Evolutionary conservation across 2,329 filamentous ascomycete genomes (phyloP).

Genomic region (Penicillium hordei): DNA sequence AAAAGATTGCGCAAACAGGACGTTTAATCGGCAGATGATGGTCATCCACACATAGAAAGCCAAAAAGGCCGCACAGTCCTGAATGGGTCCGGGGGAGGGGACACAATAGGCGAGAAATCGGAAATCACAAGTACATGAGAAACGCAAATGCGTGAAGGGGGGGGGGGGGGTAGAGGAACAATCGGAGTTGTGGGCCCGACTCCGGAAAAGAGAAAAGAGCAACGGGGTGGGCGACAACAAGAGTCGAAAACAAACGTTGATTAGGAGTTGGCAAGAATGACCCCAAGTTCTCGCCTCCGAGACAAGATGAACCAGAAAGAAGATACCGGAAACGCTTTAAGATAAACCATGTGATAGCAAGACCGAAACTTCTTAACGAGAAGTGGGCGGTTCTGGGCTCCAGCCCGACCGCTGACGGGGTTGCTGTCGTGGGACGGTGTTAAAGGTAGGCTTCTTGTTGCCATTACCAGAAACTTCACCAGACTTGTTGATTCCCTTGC

Average conservation of each 20-base stretch:
- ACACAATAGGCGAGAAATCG: background rate
- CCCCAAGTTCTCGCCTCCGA: background rate
- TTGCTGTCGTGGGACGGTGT: background rate
- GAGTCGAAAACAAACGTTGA: background rate
- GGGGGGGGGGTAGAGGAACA: background rate
- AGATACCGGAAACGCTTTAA: constrained; percentile 3
- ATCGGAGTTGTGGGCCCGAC: background rate
- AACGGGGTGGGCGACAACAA: background rate
- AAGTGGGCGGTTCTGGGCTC: background rate
- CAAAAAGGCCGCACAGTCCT: constrained; percentile 3
- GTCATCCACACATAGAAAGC: constrained; percentile 7
- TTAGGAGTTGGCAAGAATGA: background rate
- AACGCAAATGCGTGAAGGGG: constrained; percentile 1
- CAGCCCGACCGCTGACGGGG: background rate
- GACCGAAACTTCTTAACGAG: background rate
- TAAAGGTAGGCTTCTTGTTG: constrained; percentile 27
- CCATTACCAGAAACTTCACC: constrained; percentile 30
- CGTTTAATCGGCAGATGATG: background rate
- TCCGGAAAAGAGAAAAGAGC: background rate
- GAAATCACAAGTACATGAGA: constrained; percentile 2
- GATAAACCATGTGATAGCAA: background rate
- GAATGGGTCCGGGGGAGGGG: background rate
- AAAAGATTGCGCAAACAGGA: constrained; percentile 3
- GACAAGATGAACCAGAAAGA: background rate
- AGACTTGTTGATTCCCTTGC: constrained; percentile 26